Conservation (phyloP, 2,329 filamentous ascomycete species). For the Aspergillus caelatus region DNA sequence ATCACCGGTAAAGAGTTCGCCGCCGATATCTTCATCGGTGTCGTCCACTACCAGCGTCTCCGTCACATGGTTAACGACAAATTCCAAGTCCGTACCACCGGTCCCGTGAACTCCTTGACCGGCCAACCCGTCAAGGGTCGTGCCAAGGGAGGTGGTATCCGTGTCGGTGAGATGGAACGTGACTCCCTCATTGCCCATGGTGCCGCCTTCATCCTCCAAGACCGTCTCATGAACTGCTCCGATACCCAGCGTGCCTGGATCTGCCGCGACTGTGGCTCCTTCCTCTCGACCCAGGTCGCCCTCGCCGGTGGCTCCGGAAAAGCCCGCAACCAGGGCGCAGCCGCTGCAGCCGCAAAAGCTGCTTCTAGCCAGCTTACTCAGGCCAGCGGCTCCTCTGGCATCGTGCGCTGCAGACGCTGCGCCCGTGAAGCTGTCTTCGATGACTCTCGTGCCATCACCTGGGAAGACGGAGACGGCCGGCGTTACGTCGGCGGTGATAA, state of each 20-base stretch:
- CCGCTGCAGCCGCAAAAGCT: constrained; percentile 34
- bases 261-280: constrained; percentile 85
- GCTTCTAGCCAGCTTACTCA: constrained; percentile 30
- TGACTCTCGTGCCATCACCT: constrained; percentile 71
- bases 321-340: constrained; percentile 31
- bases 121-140: constrained; percentile 97
- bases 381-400: constrained; percentile 60
- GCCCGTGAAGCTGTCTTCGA: constrained; percentile 65
- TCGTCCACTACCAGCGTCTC: constrained; percentile 97
- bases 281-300: constrained; percentile 75
- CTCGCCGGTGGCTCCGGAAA: constrained; percentile 36
- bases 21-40: constrained; percentile 93
- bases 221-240: constrained; percentile 94
- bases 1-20: constrained; percentile 93
- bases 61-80: constrained; percentile 99
- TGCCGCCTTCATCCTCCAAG: constrained; percentile 90
- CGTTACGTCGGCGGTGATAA: constrained; percentile 88
- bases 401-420: constrained; percentile 79
- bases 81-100: constrained; percentile 95
- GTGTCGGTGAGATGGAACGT: constrained; percentile 98
- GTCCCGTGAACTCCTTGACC: constrained; percentile 84
- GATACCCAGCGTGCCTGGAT: constrained; percentile 90
- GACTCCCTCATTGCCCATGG: constrained; percentile 94
- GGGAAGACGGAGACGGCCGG: constrained; percentile 87
- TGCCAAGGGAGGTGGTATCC: constrained; percentile 95